Evolutionary conservation across 495 filamentous ascomycete species (phyloP), one percentile per base, ranked within the genome.

Genomic region (Tirmania nivea): DNA sequence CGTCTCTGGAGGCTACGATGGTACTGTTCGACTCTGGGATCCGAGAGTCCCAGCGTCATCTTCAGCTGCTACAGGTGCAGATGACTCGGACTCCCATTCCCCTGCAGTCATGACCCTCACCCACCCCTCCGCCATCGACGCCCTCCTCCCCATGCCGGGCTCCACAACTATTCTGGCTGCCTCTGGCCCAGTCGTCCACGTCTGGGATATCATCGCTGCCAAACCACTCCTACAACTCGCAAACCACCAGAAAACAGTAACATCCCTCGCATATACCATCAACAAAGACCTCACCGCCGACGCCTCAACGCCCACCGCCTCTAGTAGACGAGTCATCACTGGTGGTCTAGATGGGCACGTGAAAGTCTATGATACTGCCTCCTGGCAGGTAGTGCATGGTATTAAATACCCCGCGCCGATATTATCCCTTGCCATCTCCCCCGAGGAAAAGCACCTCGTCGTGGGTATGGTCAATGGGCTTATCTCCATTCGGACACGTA

Each of bases 241-340:
- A 53, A 94, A 87, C 63, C 92, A 99, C 66, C 90, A 99, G 68
- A 96, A 95, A 76, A 94, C 90, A 0, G 86, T 99, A 34, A 96
- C 90, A 0, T 77, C 83, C 4, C 73, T 99, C 35, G 39, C 39
- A 45, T 45, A 14, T 8, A 45, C 39, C 8, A 14, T 14, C 14
- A 45, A 45, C 39, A 14, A 14, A 19, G 3, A 19, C 3, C 39
- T 45, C 39, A 19, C 39, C 8, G 5, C 3, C 2, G 39, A 45
- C 39, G 8, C 39, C 17, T 71, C 69, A 47, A 63, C 75, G 10
- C 71, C 72, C 14, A 64, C 79, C n/a, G 90, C 86, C 0, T 84
- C 83, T 34, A 56, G 52, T 11, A 47, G 62, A 8, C 75, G 92
- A 48, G 71, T 99, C 49, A 75, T 99, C 55, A 84, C 77, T 63